phyloP scores from a whole-genome alignment of 441 rosid genomes.

The Arabidopsis hybrid region DNA sequence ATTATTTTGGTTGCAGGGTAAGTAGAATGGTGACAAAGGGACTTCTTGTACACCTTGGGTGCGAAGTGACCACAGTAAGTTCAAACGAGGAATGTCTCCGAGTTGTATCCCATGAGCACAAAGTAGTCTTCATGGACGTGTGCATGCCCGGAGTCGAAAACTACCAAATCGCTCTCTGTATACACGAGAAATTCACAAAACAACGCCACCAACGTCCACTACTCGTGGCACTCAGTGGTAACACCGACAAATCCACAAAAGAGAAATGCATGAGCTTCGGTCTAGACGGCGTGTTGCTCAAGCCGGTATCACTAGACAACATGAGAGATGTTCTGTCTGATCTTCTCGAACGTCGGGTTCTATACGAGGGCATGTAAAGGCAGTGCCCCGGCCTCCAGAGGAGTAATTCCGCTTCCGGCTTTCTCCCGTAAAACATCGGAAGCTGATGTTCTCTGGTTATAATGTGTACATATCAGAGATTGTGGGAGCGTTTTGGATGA shows the following conservation, averaged over 20 bases:
- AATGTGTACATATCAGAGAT: conserved; percentile 46
- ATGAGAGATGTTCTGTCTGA: conserved; percentile 79
- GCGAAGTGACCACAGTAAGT: conserved; percentile 79
- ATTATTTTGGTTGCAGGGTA: conserved; percentile 54
- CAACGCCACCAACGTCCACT: conserved; percentile 75
- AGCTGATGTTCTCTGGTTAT: conserved; percentile 45
- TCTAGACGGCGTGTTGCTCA: conserved; percentile 76
- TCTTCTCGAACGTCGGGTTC: conserved; percentile 70
- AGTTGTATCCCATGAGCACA: conserved; percentile 69
- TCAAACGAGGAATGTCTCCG: conserved; percentile 77
- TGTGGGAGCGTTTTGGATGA: conserved; percentile 31
- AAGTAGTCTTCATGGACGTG: conserved; percentile 83
- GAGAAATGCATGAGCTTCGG: conserved; percentile 89
- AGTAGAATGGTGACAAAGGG: conserved; percentile 87
- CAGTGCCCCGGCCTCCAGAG: background rate
- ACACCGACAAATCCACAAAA: conserved; percentile 72
- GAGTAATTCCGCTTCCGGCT: conserved; percentile 1
- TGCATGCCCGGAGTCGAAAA: conserved; percentile 61
- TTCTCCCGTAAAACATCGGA: conserved; percentile 20
- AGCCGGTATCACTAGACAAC: conserved; percentile 85
- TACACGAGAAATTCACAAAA: conserved; percentile 65
- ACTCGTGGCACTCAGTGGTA: conserved; percentile 83
- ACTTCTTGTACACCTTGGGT: conserved; percentile 86
- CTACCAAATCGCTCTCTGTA: conserved; percentile 65
- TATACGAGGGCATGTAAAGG: conserved; percentile 60